Evolutionary conservation across 352 stramenopile species (phyloP).

Genomic region (Globisporangium nodosum): DNA sequence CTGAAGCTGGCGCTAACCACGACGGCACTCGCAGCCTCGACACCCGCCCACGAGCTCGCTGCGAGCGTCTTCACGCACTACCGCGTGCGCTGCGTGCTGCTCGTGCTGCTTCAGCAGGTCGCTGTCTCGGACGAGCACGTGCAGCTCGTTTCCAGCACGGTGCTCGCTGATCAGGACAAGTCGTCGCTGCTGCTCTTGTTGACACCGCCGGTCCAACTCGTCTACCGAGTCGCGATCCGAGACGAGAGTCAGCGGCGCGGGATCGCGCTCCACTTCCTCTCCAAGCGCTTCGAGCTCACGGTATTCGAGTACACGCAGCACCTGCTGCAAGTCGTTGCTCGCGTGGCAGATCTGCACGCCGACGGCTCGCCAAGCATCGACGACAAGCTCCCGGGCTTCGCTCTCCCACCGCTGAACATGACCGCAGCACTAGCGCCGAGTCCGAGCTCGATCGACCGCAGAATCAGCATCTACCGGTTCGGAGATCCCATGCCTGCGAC

Average conservation of each 20-base stretch:
- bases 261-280: conserved; percentile 7
- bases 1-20: conserved; percentile 7
- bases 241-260: conserved; percentile 16
- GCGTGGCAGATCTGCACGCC: conserved; percentile 3
- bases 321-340: not conserved
- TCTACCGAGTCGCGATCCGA: conserved; percentile 9
- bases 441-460: not conserved
- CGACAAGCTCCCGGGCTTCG: conserved; percentile 11
- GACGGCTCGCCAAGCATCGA: conserved; percentile 3
- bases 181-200: not conserved
- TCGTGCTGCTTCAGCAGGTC: conserved; percentile 17
- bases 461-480: conserved; percentile 4
- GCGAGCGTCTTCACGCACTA: conserved; percentile 12
- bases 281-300: conserved; percentile 7
- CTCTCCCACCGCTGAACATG: not conserved
- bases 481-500: not conserved
- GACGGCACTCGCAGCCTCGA: not conserved
- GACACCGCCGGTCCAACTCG: conserved; percentile 1
- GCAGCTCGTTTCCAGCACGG: not conserved
- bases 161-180: not conserved
- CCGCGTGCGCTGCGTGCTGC: conserved; percentile 15
- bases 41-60: not conserved
- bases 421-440: not conserved
- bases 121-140: conserved; percentile 8
- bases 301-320: conserved; percentile 2